Evolutionary conservation across 305 asterid species (phyloP), one percentile per base, ranked within the genome.

Genomic region (Striga hermonthica): DNA sequence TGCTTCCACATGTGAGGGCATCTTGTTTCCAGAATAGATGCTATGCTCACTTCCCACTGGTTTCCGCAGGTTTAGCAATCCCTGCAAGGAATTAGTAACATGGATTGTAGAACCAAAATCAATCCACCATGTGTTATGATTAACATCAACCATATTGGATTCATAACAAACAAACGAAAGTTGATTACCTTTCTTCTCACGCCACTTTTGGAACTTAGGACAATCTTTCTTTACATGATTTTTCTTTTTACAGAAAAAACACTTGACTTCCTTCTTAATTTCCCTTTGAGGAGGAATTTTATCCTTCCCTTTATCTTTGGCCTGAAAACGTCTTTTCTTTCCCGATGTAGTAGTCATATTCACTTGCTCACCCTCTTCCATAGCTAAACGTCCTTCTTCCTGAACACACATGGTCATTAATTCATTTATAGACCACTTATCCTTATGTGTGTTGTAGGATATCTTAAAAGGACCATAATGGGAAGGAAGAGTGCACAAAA

Each of bases 81-180:
- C 34, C 45, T 58, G 28, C n/a, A 38, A 12, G 12, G 47, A 58
- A 35, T 35, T 57, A 1, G 62, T 5, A 36, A 57, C 45, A 57
- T 57, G 43, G 45, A 35, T 57, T 57, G 62, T 11, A 8, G 62
- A 57, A 57, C 62, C 62, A 22, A 9, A 16, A 57, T 57, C 38
- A 57, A 57, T 57, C 62, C 4, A 12, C 62, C 44, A 57, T 57
- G 12, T 57, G 45, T 40, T 40, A 40, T 40, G 45, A 1, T 57
- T 14, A 40, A 22, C 31, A 22, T 22, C 31, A 22, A 22, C 31
- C 31, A 22, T 22, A 22, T 22, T 22, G 31, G 2, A 57, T 57
- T 57, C 62, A 57, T 57, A 57, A 36, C 44, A 40, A 40, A 40
- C 45, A 40, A 40, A 40, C 0, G 9, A 40, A 22, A 40, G 45